Evolutionary conservation across 1,284 basidiomycete genomes (phyloP), one percentile per base, ranked within the genome.

Genomic region (Thecaphora thlaspeos): DNA sequence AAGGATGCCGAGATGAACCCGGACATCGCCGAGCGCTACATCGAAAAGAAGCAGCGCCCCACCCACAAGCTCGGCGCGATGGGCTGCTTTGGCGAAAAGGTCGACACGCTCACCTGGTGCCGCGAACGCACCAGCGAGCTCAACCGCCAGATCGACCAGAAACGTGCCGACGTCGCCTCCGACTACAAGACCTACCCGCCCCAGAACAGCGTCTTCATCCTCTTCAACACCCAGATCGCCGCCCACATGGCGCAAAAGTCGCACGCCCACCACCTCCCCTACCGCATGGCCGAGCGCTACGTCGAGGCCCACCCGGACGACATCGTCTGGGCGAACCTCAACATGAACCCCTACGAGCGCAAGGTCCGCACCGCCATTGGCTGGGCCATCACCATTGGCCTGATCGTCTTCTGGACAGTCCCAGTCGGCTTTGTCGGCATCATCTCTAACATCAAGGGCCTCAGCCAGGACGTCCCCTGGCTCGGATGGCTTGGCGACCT

Each of bases 191-290:
- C 83, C 59, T 84, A 83, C 74, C 80, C 80, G 3, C 87, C 88
- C 1, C 74, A 81, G 61, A 75, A 72, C 59, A 75, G 76, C n/a
- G 80, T 75, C 17, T 98, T 98, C 79, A 84, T 98, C 57, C 87
- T 90, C 26, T 98, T 97, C 83, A 87, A 93, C 79, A 84, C 86
- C 68, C 94, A 97, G 80, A 88, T 95, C 64, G 89, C 89, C 39
- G 68, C 73, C 8, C 61, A 73, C 58, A 55, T 69, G 47, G 71
- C 70, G 26, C 53, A 50, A 26, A 58, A 66, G 44, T 34, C 55
- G 4, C 52, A 61, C 36, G 61, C 64, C 19, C 68, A 71, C 54
- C 72, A 74, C 55, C 45, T 63, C 36, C 73, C 72, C 18, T 73
- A 71, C 61, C 61, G 62, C 37, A 74, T 75, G 71, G 61, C 56